Conservation (phyloP, 768 basidiomycete species). For the Galerina marginata region DNA sequence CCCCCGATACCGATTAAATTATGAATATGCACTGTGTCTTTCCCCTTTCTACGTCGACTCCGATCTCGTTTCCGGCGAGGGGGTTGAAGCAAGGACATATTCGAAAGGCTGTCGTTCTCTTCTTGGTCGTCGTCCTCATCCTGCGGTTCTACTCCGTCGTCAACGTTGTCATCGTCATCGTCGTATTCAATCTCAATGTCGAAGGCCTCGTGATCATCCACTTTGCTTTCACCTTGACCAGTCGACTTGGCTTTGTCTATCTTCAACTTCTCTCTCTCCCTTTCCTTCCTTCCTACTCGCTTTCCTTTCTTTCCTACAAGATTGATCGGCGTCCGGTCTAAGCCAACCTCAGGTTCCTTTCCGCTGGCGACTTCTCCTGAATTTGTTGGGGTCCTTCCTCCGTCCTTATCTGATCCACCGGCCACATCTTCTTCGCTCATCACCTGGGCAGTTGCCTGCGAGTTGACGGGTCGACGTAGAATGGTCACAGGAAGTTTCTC, state of each 20-base stretch:
- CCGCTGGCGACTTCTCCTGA: background rate
- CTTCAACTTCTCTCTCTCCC: constrained; percentile 3
- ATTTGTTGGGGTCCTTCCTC: constrained; percentile 24
- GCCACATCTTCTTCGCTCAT: background rate
- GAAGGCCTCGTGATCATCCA: constrained; percentile 8
- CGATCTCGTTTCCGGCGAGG: constrained; percentile 24
- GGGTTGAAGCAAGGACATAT: constrained; percentile 31
- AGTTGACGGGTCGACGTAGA: constrained; percentile 10
- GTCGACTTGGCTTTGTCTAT: background rate
- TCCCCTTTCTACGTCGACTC: constrained; percentile 21
- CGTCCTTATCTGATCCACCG: constrained; percentile 2
- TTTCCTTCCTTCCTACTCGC: constrained; percentile 30
- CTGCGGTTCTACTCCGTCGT: constrained; percentile 17
- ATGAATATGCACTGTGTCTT: constrained; percentile 26
- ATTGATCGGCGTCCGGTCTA: constrained; percentile 13
- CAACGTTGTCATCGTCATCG: constrained; percentile 19
- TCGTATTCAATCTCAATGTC: constrained; percentile 13
- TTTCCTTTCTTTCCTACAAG: constrained; percentile 29
- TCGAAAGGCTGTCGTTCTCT: constrained; percentile 31
- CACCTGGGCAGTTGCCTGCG: background rate
- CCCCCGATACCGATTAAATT: constrained; percentile 13
- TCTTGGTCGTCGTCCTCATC: constrained; percentile 28
- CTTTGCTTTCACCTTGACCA: background rate
- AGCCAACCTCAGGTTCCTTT: background rate
- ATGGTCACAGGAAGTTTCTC: constrained; percentile 6